phyloP scores from a whole-genome alignment of 163 green algal species.

The Coccomyxa subellipsoidea region DNA sequence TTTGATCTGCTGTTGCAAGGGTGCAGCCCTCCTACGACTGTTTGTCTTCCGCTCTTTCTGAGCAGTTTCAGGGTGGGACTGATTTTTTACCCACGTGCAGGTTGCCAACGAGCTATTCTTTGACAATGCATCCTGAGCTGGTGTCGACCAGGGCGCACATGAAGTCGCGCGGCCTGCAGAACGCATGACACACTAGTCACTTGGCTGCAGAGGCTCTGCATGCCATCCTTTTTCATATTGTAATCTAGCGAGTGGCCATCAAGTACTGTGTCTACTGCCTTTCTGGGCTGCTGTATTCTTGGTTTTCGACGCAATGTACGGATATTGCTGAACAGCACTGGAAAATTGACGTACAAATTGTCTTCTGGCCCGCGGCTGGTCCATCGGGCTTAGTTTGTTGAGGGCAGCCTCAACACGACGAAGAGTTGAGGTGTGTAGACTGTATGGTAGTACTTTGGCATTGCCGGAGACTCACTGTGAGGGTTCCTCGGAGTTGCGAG shows the following conservation, averaged over 20 bases:
- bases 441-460: too few relatives aligned
- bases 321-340: not conserved
- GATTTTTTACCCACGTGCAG: not conserved
- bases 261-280: too few relatives aligned
- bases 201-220: not conserved
- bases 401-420: not conserved
- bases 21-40: not conserved
- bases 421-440: not conserved
- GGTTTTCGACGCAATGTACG: not conserved
- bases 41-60: not conserved
- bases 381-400: not conserved
- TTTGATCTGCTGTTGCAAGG: not conserved
- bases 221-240: not conserved
- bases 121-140: not conserved
- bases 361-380: not conserved
- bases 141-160: not conserved
- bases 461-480: too few relatives aligned
- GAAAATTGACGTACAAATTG: not conserved
- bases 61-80: not conserved
- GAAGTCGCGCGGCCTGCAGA: not conserved
- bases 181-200: not conserved
- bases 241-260: not conserved
- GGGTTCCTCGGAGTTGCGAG: not conserved
- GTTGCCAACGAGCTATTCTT: not conserved
- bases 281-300: too few relatives aligned